Base-by-base conservation (phyloP, 768 basidiomycete genomes). In the Cystofilobasidium capitatum region DNA sequence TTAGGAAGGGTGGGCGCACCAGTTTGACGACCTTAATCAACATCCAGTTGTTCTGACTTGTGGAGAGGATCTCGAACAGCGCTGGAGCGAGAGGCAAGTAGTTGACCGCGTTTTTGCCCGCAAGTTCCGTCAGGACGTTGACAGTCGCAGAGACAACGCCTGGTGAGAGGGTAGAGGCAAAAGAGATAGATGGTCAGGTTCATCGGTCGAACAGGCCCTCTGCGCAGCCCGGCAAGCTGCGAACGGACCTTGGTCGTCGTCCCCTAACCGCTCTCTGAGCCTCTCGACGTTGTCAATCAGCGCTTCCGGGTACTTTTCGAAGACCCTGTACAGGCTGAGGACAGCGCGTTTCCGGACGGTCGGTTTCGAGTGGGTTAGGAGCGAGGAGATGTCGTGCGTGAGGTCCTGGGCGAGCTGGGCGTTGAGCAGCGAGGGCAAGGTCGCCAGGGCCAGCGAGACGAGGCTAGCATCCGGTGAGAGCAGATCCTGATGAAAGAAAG, bases 41-140 rank as follows among this genome's bases (percentile, higher is more conserved):
- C 90, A 98, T 94, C 96, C 96, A 99, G 73, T 99, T 99, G 77
- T 99, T 98, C 13, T 89, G 88, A 14, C 91, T 91, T 2, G 87
- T 91, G 0, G 91, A 96, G 68, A 99, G 79, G 14, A 98, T 82
- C 73, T 89, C 90, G 77, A 98, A 99, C 63, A 98, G 77, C 72
- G 89, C 88, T 13, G 96, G 96, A 2, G 94, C 96, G 45, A 99
- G 78, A 4, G 85, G 81, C 10, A 99, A 81, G 74, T 91, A 92
- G 69, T 88, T 88, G 67, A 80, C 78, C 10, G 93, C 91, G 70
- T 86, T 86, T 54, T 83, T 81, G 66, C 89, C 83, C 16, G 89
- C 88, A 42, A 97, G 81, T 78, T 99, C 96, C 75, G 92, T 94
- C 7, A 99, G 80, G 45, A 96, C 88, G 70, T 96, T 97, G 64